phyloP scores from a whole-genome alignment of 2,329 filamentous ascomycete genomes.

The Cryphonectria carpinicola region DNA sequence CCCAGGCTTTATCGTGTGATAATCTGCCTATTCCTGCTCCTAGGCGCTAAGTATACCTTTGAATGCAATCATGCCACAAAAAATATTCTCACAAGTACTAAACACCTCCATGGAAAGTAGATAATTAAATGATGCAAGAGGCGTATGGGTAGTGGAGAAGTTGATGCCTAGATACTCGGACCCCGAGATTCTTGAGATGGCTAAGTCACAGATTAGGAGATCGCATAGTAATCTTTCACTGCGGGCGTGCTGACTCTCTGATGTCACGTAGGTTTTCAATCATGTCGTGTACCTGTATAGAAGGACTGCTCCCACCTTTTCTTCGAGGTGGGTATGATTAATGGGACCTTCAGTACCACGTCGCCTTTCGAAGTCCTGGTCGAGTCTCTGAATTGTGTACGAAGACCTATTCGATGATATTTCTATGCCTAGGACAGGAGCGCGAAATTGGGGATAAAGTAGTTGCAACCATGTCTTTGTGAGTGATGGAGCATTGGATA shows the following conservation, averaged over 20 bases:
- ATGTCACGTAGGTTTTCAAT: neutral
- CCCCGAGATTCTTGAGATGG: neutral
- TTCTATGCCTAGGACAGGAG: neutral
- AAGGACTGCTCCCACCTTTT: neutral
- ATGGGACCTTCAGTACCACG: neutral
- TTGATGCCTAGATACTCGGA: neutral
- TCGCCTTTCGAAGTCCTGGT: neutral
- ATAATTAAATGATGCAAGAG: too few relatives aligned
- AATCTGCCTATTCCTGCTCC: neutral
- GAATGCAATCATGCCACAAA: too few relatives aligned
- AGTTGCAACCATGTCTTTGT: neutral
- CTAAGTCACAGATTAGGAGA: neutral
- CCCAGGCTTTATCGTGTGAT: neutral
- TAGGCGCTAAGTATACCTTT: neutral
- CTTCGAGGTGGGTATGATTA: neutral
- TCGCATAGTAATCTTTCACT: neutral
- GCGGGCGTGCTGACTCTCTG: neutral
- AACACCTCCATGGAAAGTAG: too few relatives aligned
- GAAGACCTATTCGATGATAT: neutral
- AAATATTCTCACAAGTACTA: too few relatives aligned
- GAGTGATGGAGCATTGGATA: neutral
- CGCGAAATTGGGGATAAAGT: neutral
- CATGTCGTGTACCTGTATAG: neutral
- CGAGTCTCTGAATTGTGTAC: neutral
- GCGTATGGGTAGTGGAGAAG: too few relatives aligned